These are phyloP conservation scores for Alnus glutinosa DNA, from an alignment of 306 rosid genomes.

Conservation along the genomic window DNA sequence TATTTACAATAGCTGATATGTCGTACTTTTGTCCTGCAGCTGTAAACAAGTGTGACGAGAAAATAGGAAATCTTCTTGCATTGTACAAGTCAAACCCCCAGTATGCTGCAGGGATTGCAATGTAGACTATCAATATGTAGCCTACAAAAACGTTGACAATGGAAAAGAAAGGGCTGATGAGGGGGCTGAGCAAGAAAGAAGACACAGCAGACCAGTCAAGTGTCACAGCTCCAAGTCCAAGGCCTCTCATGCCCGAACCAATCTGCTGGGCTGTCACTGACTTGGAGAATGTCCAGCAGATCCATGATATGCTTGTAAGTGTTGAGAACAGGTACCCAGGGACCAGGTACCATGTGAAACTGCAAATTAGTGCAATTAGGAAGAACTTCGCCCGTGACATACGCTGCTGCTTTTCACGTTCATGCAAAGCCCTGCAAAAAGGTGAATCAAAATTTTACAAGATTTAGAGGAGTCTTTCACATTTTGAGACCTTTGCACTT, in stretches of 20 bases:
- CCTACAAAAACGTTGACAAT: constrained; percentile 64
- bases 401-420: constrained; percentile 40
- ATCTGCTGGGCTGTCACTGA: constrained; percentile 74
- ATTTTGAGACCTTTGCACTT: not conserved
- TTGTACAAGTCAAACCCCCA: no score
- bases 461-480: not conserved
- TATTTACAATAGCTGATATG: constrained; percentile 56
- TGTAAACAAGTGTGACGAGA: no score
- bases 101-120: no score
- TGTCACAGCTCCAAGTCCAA: constrained; percentile 68
- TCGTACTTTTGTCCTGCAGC: constrained; percentile 26
- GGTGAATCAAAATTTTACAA: not conserved
- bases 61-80: no score
- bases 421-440: constrained; percentile 70
- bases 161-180: constrained; percentile 69
- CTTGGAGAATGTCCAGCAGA: constrained; percentile 73
- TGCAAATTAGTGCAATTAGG: constrained; percentile 60
- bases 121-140: constrained; percentile 37
- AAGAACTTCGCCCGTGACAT: constrained; percentile 64
- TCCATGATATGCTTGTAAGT: constrained; percentile 72
- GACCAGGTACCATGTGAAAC: constrained; percentile 62
- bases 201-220: constrained; percentile 72
- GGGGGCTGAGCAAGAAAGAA: constrained; percentile 74
- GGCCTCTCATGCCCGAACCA: constrained; percentile 74
- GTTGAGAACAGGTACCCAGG: constrained; percentile 80